phyloP scores from a whole-genome alignment of 2,329 filamentous ascomycete genomes.

The Cladosporium sp. region DNA sequence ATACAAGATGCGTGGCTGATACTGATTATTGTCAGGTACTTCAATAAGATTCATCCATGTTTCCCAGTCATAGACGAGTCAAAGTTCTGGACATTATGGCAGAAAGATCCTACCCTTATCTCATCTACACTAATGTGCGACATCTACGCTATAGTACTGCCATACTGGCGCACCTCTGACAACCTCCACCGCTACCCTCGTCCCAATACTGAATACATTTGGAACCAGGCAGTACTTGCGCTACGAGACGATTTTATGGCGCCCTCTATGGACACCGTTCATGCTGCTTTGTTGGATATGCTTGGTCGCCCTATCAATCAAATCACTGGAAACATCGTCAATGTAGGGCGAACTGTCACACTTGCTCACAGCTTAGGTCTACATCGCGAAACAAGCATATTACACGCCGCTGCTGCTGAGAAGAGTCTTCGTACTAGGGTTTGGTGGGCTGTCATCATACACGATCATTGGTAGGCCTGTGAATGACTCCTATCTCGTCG shows the following conservation, averaged over 20 bases:
- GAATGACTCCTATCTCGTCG: not conserved
- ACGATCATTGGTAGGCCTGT: slow-evolving; percentile 47
- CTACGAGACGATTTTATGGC: slow-evolving; percentile 41
- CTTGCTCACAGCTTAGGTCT: slow-evolving; percentile 54
- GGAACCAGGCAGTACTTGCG: slow-evolving; percentile 40
- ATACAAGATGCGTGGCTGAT: not conserved
- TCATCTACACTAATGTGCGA: slow-evolving; percentile 26
- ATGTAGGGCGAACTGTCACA: slow-evolving; percentile 50
- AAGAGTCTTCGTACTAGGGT: slow-evolving; percentile 49
- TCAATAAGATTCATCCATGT: slow-evolving; percentile 33
- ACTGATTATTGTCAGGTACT: slow-evolving; percentile 32
- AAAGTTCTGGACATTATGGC: slow-evolving; percentile 32
- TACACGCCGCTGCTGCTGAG: slow-evolving; percentile 49
- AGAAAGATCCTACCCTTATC: slow-evolving; percentile 32
- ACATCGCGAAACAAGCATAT: slow-evolving; percentile 52
- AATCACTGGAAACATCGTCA: slow-evolving; percentile 48
- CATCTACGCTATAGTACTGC: slow-evolving; percentile 35
- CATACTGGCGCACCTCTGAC: slow-evolving; percentile 36
- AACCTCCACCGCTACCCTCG: slow-evolving; percentile 33
- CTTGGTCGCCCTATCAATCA: slow-evolving; percentile 38
- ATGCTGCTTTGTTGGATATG: slow-evolving; percentile 38
- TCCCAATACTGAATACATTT: slow-evolving; percentile 37
- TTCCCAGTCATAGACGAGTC: slow-evolving; percentile 40
- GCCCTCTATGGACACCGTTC: slow-evolving; percentile 37
- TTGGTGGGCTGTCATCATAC: slow-evolving; percentile 56